Conservation (phyloP, 352 stramenopile genomes). For the Globisporangium middletonii region DNA sequence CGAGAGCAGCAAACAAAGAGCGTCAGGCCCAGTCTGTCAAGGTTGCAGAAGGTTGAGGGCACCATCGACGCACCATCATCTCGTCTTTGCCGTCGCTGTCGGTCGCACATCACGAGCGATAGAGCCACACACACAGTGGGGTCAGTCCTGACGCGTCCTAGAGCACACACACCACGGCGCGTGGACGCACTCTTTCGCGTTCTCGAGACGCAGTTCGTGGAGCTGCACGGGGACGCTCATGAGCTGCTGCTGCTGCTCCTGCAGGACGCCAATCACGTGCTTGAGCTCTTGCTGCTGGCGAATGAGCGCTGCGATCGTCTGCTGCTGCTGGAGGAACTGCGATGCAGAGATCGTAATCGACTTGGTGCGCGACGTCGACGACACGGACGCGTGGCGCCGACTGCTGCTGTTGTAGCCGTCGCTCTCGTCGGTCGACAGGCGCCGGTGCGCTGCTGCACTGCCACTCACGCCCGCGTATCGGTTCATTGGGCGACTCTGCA, state of each 20-base stretch:
- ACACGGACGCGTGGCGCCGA: not conserved
- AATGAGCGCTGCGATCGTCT: slow-evolving; percentile 78
- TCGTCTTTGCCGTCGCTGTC: slow-evolving; percentile 41
- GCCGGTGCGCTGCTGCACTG: not conserved
- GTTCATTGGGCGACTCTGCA: not conserved
- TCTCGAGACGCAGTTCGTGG: slow-evolving; percentile 54
- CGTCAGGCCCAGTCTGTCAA: not conserved
- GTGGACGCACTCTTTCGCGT: slow-evolving; percentile 32
- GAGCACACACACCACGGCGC: not conserved
- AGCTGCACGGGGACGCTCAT: slow-evolving; percentile 64
- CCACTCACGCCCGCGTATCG: not conserved
- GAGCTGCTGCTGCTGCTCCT: slow-evolving; percentile 75
- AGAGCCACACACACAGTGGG: slow-evolving; percentile 6
- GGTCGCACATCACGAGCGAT: slow-evolving; percentile 1
- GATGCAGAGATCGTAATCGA: slow-evolving; percentile 59
- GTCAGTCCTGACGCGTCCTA: not conserved
- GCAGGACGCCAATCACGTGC: slow-evolving; percentile 66
- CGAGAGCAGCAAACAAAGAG: slow-evolving; percentile 7
- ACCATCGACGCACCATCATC: slow-evolving; percentile 31
- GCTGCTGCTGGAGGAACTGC: slow-evolving; percentile 76
- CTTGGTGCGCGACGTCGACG: slow-evolving; percentile 28
- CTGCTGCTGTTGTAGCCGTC: not conserved
- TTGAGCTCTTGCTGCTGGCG: slow-evolving; percentile 82
- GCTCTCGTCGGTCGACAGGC: not conserved
- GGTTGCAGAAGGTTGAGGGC: too few relatives aligned